phyloP scores from a whole-genome alignment of 179 eudicot species.

The Monotropa hypopitys region DNA sequence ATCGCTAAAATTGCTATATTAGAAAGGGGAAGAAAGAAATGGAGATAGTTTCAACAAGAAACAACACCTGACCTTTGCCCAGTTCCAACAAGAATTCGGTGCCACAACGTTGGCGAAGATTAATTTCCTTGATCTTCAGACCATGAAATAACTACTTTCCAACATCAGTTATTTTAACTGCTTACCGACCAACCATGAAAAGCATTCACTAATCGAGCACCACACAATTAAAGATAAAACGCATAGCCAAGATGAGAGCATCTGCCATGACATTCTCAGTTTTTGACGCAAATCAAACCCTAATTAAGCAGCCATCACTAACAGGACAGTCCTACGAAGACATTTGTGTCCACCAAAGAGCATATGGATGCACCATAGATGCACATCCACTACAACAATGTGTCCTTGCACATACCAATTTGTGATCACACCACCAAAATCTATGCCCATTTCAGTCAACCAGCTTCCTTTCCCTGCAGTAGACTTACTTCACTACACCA shows the following conservation, averaged over 20 bases:
- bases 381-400: background rate
- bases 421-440: background rate
- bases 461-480: background rate
- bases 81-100: background rate
- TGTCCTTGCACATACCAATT: background rate
- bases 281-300: background rate
- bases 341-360: background rate
- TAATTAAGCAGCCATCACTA: background rate
- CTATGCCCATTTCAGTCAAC: background rate
- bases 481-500: background rate
- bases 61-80: background rate
- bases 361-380: background rate
- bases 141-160: background rate
- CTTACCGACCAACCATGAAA: background rate
- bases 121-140: background rate
- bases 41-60: background rate
- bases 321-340: background rate
- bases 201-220: background rate
- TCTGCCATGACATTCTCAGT: background rate
- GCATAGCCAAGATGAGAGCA: background rate
- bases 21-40: background rate
- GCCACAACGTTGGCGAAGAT: background rate
- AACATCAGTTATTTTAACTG: background rate
- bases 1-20: background rate
- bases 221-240: background rate